phyloP scores from a whole-genome alignment of 805 yeast genomes.

The Pichia pseudocactophila region DNA sequence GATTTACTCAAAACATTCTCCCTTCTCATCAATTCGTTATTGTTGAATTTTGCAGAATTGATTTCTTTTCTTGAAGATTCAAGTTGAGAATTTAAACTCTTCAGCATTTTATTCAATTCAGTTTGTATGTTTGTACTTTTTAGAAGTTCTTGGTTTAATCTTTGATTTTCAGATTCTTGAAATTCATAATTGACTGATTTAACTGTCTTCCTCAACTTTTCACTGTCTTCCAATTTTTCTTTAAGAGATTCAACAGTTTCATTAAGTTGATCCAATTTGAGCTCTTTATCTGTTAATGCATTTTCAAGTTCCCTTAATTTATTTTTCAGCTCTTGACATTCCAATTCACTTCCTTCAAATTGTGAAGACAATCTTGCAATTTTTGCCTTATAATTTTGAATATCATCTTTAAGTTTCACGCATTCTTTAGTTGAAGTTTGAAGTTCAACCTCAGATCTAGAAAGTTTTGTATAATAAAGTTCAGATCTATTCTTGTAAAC shows the following conservation, averaged over 20 bases:
- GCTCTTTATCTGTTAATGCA: slow-evolving; percentile 45
- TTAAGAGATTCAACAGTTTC: slow-evolving; percentile 41
- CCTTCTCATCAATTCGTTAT: slow-evolving; percentile 33
- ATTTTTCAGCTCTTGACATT: slow-evolving; percentile 43
- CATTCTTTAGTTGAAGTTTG: slow-evolving; percentile 56
- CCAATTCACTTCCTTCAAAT: slow-evolving; percentile 42
- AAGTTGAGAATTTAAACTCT: slow-evolving; percentile 49
- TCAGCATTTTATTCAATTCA: slow-evolving; percentile 52
- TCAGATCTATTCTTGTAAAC: slow-evolving; percentile 67
- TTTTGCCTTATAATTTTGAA: slow-evolving; percentile 39
- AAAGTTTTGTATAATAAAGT: slow-evolving; percentile 62
- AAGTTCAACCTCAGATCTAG: slow-evolving; percentile 69
- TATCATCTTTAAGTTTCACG: slow-evolving; percentile 41
- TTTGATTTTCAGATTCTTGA: slow-evolving; percentile 43
- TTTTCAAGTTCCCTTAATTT: slow-evolving; percentile 46
- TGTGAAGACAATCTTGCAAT: slow-evolving; percentile 44
- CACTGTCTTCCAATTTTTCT: slow-evolving; percentile 41
- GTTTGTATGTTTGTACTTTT: slow-evolving; percentile 57
- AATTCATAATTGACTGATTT: slow-evolving; percentile 22
- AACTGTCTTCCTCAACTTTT: slow-evolving; percentile 28
- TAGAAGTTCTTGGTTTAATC: slow-evolving; percentile 44
- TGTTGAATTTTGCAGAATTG: slow-evolving; percentile 31
- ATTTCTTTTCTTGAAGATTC: slow-evolving; percentile 44
- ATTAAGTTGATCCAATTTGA: slow-evolving; percentile 43
- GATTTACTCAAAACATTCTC: slow-evolving; percentile 34